Evolutionary conservation across 1,284 basidiomycete genomes (phyloP).

Genomic region (Sporisorium iseilematis-ciliati): DNA sequence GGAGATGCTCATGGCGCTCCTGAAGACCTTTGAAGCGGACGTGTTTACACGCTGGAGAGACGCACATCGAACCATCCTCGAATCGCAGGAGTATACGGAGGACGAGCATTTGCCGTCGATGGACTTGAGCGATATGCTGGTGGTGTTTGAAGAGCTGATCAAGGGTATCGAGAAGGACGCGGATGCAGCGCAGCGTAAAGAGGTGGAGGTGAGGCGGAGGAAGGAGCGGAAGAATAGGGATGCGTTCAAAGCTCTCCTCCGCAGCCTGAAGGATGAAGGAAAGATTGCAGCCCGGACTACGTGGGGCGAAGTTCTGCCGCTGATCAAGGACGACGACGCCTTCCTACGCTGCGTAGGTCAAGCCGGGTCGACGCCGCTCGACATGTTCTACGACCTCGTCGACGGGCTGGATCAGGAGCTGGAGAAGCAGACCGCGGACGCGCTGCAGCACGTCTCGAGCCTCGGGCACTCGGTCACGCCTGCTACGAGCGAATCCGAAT

Average conservation of each 20-base stretch:
- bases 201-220: constrained; percentile 20
- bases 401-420: constrained; percentile 87
- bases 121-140: constrained; percentile 62
- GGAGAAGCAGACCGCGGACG: constrained; percentile 78
- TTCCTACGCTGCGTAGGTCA: constrained; percentile 88
- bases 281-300: constrained; percentile 84
- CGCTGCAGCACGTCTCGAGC: constrained; percentile 76
- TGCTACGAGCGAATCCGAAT: constrained; percentile 72
- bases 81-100: constrained; percentile 57
- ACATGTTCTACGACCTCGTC: constrained; percentile 94
- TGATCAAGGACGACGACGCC: constrained; percentile 81
- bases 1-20: constrained; percentile 60
- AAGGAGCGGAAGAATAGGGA: constrained; percentile 60
- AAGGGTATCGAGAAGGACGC: constrained; percentile 57
- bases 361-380: constrained; percentile 91
- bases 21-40: constrained; percentile 65
- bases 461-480: constrained; percentile 73
- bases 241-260: constrained; percentile 76
- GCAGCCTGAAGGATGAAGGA: constrained; percentile 77
- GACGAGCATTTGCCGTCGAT: constrained; percentile 56
- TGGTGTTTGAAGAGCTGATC: constrained; percentile 66
- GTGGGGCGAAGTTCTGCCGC: constrained; percentile 88
- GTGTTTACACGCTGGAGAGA: constrained; percentile 66
- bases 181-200: constrained; percentile 23
- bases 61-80: constrained; percentile 62